Percentiles rank a stretch among this genome's conserved stretches.
Evolutionary conservation across 371 early-diverging fungal genomes (phyloP).

Genomic region (Dichotomocladium elegans): DNA sequence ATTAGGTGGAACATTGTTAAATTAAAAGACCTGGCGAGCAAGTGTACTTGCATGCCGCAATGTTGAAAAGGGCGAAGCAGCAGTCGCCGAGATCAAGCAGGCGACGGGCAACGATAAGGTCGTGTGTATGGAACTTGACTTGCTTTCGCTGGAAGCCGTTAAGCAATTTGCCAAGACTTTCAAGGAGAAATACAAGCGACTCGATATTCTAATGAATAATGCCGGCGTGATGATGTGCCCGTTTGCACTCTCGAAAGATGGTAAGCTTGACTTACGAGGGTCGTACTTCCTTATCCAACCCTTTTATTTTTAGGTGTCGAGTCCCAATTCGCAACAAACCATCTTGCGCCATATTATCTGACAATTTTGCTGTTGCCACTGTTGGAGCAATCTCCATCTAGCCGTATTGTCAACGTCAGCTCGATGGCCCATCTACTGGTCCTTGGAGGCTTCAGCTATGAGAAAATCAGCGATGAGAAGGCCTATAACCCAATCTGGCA

Average conservation of each 20-base stretch:
- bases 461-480: constrained; percentile 39
- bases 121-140: constrained; percentile 55
- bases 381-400: constrained; percentile 46
- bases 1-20: neutral
- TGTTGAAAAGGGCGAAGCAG: constrained; percentile 35
- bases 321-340: constrained; percentile 55
- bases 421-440: constrained; percentile 42
- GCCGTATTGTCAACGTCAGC: constrained; percentile 56
- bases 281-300: neutral
- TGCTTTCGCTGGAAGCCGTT: constrained; percentile 54
- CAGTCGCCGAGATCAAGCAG: constrained; percentile 47
- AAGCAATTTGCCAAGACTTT: constrained; percentile 52
- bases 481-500: constrained; percentile 15
- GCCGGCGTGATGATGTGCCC: constrained; percentile 75
- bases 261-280: no score
- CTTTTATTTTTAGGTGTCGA: constrained; percentile 16
- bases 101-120: constrained; percentile 52
- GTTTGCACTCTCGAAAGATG: constrained; percentile 59
- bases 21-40: no score
- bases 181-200: constrained; percentile 32
- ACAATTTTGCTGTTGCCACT: constrained; percentile 62
- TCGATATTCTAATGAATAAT: constrained; percentile 66
- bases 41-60: constrained; percentile 59
- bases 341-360: constrained; percentile 72
- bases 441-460: constrained; percentile 20